Evolutionary conservation across 1,284 basidiomycete species (phyloP), one percentile per base, ranked within the genome.

Genomic region (Coniophora puteana): DNA sequence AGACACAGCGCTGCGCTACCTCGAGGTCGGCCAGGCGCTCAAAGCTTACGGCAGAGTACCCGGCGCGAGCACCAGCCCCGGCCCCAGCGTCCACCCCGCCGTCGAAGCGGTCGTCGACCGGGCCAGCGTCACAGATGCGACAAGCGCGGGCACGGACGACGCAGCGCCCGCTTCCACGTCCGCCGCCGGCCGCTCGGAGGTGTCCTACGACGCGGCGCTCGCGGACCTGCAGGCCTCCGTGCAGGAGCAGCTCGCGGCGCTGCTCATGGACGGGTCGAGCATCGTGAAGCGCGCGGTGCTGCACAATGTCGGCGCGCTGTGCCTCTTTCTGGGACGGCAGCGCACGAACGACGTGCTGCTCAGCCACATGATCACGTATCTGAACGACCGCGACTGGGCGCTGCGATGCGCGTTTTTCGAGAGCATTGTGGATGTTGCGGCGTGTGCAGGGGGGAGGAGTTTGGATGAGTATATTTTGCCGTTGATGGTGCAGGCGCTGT

Each of bases 341-440:
- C 88, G 85, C 58, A 95, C 96, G 1, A 95, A 96, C 64, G 94
- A 99, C 52, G 88, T 95, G 3, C 71, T 99, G 5, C 70, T 99
- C 16, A 93, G 92, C 51, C 94, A 99, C 61, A 95, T 99, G 84
- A 94, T 99, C 60, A 99, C 96, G 0, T 99, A 97, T 57, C 75
- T 99, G 51, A 99, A 99, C 57, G 94, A 98, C 54, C 72, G 89
- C 8, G 92, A 96, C 57, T 98, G 95, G 94, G 66, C 89, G 17
- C 67, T 99, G 32, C 76, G 96, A 2, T 79, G 85, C 49, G 89
- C 91, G 0, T 98, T 99, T 61, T 97, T 98, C 55, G 93, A 96
- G 58, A 90, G 89, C 47, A 92, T 98, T 20, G 90, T 96, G 7
- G 91, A 91, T 45, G 91, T 99, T 3, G 95, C 93, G 5, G 89